phyloP scores from a whole-genome alignment of 371 early-diverging fungal genomes.

The Quaeritorhiza haematococci region DNA sequence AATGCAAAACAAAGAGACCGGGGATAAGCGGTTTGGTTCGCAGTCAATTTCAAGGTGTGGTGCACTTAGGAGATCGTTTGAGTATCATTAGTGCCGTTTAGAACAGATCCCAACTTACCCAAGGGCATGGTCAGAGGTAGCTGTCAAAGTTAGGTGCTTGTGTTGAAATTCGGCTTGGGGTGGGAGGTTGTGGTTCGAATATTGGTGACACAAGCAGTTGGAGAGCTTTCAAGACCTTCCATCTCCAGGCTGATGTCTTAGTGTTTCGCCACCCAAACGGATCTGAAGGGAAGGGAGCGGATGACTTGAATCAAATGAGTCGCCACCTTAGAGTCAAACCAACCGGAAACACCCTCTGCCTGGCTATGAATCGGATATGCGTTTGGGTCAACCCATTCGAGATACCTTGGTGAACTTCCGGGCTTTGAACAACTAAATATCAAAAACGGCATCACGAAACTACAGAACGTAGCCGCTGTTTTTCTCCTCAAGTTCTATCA shows the following conservation, averaged over 20 bases:
- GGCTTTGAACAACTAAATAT: not conserved
- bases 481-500: not conserved
- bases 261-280: no score
- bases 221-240: no score
- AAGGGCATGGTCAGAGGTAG: not conserved
- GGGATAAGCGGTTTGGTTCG: no score
- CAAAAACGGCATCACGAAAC: not conserved
- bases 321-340: no score
- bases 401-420: not conserved
- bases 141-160: not conserved
- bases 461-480: not conserved
- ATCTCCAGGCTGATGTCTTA: no score
- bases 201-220: no score
- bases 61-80: not conserved
- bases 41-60: not conserved
- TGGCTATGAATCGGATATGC: not conserved
- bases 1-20: no score
- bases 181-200: no score
- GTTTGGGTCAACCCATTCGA: not conserved
- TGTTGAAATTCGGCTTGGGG: no score
- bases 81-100: not conserved
- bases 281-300: no score
- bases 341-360: no score
- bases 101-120: not conserved
- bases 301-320: no score